These are phyloP conservation scores for Exophiala sideris DNA, from an alignment of 2,329 filamentous ascomycete species.

Conservation along the genomic window DNA sequence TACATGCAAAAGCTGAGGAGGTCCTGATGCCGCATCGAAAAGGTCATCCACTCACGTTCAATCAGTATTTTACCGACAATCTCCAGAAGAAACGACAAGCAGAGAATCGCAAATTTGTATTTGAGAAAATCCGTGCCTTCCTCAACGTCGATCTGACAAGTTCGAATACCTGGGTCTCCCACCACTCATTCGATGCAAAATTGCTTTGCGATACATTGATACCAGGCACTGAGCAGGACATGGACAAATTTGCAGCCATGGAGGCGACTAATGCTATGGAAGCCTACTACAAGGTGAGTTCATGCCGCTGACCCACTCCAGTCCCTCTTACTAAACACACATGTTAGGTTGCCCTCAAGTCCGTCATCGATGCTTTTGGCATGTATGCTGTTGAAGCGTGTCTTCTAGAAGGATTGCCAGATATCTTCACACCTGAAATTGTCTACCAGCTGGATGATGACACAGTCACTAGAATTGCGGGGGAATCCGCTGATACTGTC, in stretches of 20 bases:
- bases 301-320: background rate
- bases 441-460: conserved; percentile 38
- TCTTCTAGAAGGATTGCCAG: conserved; percentile 41
- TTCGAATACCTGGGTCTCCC: background rate
- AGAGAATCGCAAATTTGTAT: background rate
- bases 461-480: conserved; percentile 39
- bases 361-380: conserved; percentile 49
- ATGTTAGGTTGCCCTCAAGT: conserved; percentile 41
- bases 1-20: conserved; percentile 43
- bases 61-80: conserved; percentile 37
- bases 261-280: conserved; percentile 46
- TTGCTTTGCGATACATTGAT: conserved; percentile 30
- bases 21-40: conserved; percentile 47
- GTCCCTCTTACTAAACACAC: background rate
- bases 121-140: conserved; percentile 6
- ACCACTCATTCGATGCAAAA: conserved; percentile 9
- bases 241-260: conserved; percentile 37
- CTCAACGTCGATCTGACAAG: conserved; percentile 2
- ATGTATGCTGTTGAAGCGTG: conserved; percentile 51
- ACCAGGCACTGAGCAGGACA: conserved; percentile 21
- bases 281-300: conserved; percentile 43
- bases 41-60: conserved; percentile 37
- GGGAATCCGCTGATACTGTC: conserved; percentile 20
- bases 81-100: conserved; percentile 29
- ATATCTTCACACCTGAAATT: conserved; percentile 40